Conservation (phyloP, 768 basidiomycete genomes). For the Suillus bovinus region DNA sequence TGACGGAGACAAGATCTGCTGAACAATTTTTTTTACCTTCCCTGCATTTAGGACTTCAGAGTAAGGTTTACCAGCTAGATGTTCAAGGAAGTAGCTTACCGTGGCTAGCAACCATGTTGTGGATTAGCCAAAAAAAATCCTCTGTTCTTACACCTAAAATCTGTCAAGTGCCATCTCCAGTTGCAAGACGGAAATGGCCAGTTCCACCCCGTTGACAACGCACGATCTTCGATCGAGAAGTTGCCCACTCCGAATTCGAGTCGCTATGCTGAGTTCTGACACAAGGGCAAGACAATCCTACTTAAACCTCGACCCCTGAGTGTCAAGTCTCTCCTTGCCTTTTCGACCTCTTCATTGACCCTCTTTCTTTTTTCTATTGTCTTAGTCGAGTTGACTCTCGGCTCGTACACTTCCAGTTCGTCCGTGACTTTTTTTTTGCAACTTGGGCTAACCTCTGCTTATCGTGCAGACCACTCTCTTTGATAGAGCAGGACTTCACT, state of each 20-base stretch:
- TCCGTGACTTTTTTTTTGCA: constrained; percentile 9
- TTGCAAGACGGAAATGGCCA: background rate
- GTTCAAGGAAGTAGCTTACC: background rate
- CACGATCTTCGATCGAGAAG: constrained; percentile 11
- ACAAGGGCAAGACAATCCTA: constrained; percentile 7
- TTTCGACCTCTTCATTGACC: constrained; percentile 26
- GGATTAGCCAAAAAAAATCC: background rate
- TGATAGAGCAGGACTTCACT: constrained; percentile 59
- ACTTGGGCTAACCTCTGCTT: constrained; percentile 12
- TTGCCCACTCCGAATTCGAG: background rate
- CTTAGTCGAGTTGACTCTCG: constrained; percentile 70
- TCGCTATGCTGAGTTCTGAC: constrained; percentile 16
- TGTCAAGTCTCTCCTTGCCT: background rate
- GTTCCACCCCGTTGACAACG: constrained; percentile 7
- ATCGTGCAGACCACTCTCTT: constrained; percentile 65
- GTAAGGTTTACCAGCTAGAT: background rate
- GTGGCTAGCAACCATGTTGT: no score
- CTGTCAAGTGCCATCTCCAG: background rate
- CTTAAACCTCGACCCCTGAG: constrained; percentile 10
- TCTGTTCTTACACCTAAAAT: background rate
- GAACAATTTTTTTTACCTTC: background rate
- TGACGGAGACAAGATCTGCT: background rate
- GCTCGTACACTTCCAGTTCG: constrained; percentile 51
- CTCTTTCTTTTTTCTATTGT: constrained; percentile 36
- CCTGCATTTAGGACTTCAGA: no score